Conservation (phyloP, 495 filamentous ascomycete genomes). For the Saxophila tyrrhenica region DNA sequence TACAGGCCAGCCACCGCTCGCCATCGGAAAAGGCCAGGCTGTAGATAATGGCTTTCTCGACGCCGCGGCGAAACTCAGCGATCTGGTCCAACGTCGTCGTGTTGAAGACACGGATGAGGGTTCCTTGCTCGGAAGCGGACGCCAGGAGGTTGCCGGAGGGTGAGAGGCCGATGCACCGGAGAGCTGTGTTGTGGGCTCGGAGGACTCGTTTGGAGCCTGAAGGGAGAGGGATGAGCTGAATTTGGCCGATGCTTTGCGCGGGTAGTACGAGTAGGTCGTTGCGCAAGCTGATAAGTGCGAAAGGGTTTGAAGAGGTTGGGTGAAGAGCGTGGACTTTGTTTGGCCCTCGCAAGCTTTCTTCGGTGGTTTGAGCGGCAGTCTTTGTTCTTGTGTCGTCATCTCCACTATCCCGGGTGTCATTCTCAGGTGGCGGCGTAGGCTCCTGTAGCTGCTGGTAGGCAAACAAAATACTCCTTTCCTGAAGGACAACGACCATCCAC, state of each 20-base stretch:
- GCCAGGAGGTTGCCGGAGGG: slow-evolving; percentile 71
- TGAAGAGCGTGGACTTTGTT: slow-evolving; percentile 12
- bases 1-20: slow-evolving; percentile 68
- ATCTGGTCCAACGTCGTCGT: slow-evolving; percentile 66
- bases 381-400: slow-evolving; percentile 46
- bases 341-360: not conserved
- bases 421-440: slow-evolving; percentile 8
- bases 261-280: slow-evolving; percentile 67
- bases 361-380: slow-evolving; percentile 60
- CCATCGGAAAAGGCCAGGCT: slow-evolving; percentile 77
- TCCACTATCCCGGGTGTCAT: not conserved
- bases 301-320: slow-evolving; percentile 67
- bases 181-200: slow-evolving; percentile 70
- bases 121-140: slow-evolving; percentile 91
- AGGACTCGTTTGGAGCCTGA: slow-evolving; percentile 87
- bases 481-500: slow-evolving; percentile 62
- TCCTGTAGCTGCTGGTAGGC: slow-evolving; percentile 7
- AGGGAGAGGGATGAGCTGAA: slow-evolving; percentile 77
- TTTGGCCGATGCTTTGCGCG: slow-evolving; percentile 71
- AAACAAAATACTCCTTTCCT: slow-evolving; percentile 9
- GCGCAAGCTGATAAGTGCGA: slow-evolving; percentile 70
- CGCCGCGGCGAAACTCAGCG: slow-evolving; percentile 73
- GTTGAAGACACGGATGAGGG: slow-evolving; percentile 73
- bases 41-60: slow-evolving; percentile 79
- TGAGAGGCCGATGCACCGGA: slow-evolving; percentile 73